phyloP scores from a whole-genome alignment of 2,329 filamentous ascomycete species.

The Cladosporium sp. region DNA sequence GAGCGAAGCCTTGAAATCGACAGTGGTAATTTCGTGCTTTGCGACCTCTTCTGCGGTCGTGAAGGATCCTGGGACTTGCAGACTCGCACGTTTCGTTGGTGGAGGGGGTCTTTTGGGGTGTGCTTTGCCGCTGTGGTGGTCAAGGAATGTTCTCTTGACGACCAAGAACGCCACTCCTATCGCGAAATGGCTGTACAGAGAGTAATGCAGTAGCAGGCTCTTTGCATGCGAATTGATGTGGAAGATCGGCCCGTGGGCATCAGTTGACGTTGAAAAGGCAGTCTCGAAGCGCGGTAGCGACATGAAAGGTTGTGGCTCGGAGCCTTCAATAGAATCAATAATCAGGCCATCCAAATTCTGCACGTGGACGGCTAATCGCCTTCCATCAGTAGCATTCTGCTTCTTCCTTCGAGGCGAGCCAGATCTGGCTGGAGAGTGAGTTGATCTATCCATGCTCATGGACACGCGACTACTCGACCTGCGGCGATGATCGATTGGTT shows the following conservation, averaged over 20 bases:
- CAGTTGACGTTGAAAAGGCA: slow-evolving; percentile 79
- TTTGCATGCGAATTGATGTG: slow-evolving; percentile 81
- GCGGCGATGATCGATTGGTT: slow-evolving; percentile 52
- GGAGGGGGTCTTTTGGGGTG: slow-evolving; percentile 13
- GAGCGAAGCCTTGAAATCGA: slow-evolving; percentile 79
- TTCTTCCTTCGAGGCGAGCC: slow-evolving; percentile 50
- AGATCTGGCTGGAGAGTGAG: slow-evolving; percentile 37
- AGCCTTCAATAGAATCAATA: slow-evolving; percentile 80
- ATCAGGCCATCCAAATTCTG: slow-evolving; percentile 87
- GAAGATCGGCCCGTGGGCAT: slow-evolving; percentile 82
- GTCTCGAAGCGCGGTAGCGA: slow-evolving; percentile 85
- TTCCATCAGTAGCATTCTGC: slow-evolving; percentile 65
- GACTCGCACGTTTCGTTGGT: slow-evolving; percentile 23
- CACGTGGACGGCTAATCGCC: slow-evolving; percentile 76
- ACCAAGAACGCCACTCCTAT: slow-evolving; percentile 79
- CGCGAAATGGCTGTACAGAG: slow-evolving; percentile 89
- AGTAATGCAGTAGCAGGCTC: slow-evolving; percentile 82
- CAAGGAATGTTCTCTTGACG: slow-evolving; percentile 52
- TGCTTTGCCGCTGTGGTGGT: slow-evolving; percentile 24
- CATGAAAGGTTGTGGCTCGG: slow-evolving; percentile 83
- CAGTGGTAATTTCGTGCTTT: slow-evolving; percentile 67
- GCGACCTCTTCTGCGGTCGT: slow-evolving; percentile 30
- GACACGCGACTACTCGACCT: slow-evolving; percentile 72
- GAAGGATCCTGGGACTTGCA: slow-evolving; percentile 26
- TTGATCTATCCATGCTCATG: slow-evolving; percentile 36